Percentiles rank a stretch among this genome's conserved stretches.
phyloP scores from a whole-genome alignment of 169 alveolate species.

The Eimeria praecox region DNA sequence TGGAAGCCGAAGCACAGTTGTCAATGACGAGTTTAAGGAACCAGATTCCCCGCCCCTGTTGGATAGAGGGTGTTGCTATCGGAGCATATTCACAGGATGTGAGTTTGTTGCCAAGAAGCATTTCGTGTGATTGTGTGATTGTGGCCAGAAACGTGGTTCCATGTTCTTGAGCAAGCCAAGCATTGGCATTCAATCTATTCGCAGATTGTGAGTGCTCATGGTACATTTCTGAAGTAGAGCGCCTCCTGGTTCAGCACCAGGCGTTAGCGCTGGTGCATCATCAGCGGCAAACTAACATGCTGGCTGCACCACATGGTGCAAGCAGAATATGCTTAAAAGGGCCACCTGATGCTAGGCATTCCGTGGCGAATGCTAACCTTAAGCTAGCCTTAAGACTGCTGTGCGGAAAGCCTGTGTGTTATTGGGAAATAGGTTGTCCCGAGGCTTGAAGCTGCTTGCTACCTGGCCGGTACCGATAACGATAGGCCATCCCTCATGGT shows the following conservation, averaged over 20 bases:
- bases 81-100: background rate
- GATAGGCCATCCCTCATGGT: background rate
- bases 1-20: background rate
- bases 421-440: background rate
- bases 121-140: background rate
- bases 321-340: background rate
- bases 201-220: background rate
- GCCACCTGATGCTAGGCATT: background rate
- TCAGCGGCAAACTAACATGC: background rate
- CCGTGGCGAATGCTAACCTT: background rate
- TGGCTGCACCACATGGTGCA: background rate
- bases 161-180: background rate
- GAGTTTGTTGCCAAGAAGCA: background rate
- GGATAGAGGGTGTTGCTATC: background rate
- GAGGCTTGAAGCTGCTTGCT: background rate
- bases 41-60: background rate
- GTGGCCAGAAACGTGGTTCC: background rate
- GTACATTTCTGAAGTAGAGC: background rate
- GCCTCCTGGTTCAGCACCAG: background rate
- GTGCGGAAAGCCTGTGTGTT: conserved; percentile 11
- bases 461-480: background rate
- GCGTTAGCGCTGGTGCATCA: background rate
- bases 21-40: background rate
- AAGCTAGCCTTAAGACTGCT: background rate
- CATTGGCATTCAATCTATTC: background rate